phyloP scores from a whole-genome alignment of 352 stramenopile species.

The Pythium scleroteichum region DNA sequence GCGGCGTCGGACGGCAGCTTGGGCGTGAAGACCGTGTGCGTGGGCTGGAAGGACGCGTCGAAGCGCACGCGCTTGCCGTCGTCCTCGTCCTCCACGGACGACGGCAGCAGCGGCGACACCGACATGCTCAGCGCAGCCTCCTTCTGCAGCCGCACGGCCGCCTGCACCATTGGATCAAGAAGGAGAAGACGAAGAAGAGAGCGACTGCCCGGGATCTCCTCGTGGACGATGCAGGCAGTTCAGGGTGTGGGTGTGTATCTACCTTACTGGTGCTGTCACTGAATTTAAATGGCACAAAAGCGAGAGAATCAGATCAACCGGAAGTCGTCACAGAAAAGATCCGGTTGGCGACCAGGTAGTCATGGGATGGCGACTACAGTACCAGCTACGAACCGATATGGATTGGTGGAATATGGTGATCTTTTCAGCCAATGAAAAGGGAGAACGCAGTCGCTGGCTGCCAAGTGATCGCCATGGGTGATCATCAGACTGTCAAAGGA shows the following conservation, averaged over 20 bases:
- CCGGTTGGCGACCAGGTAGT: slow-evolving; percentile 8
- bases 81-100: slow-evolving; percentile 71
- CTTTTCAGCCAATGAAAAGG: slow-evolving; percentile 12
- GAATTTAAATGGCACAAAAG: not conserved
- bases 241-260: not conserved
- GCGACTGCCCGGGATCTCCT: not conserved
- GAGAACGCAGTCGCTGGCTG: slow-evolving; percentile 25
- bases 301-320: slow-evolving; percentile 7
- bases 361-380: too few relatives aligned
- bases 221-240: slow-evolving; percentile 12
- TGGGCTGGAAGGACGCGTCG: slow-evolving; percentile 64
- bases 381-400: too few relatives aligned
- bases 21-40: slow-evolving; percentile 84
- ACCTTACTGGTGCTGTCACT: slow-evolving; percentile 2
- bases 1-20: slow-evolving; percentile 65
- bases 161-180: slow-evolving; percentile 40
- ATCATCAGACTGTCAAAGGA: slow-evolving; percentile 5
- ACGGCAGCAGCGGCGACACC: slow-evolving; percentile 75
- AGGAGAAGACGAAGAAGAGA: not conserved
- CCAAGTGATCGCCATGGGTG: slow-evolving; percentile 12
- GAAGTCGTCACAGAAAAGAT: slow-evolving; percentile 10
- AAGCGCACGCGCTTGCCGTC: slow-evolving; percentile 68
- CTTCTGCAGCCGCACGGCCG: slow-evolving; percentile 42
- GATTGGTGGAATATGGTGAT: slow-evolving; percentile 16
- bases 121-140: slow-evolving; percentile 60